Conservation (phyloP, 2,329 filamentous ascomycete species). For the Xylaria sp. region DNA sequence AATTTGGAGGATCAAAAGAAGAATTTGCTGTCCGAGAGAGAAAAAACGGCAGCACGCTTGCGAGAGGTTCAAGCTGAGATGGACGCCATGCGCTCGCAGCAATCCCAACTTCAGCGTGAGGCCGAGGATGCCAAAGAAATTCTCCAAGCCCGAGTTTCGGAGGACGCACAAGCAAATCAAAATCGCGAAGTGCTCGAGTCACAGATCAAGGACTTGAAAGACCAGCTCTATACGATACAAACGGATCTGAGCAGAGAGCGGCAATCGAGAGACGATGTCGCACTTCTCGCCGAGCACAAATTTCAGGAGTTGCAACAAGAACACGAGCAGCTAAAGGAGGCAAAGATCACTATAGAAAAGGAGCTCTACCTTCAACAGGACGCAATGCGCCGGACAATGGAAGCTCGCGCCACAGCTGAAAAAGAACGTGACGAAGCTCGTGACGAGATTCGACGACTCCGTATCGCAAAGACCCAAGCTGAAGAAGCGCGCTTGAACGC, state of each 20-base stretch:
- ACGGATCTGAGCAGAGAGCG: slow-evolving; percentile 90
- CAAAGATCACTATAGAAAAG: slow-evolving; percentile 97
- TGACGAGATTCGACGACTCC: slow-evolving; percentile 81
- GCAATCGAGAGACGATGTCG: slow-evolving; percentile 93
- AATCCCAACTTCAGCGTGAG: slow-evolving; percentile 86
- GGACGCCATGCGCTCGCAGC: slow-evolving; percentile 86
- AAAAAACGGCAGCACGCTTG: slow-evolving; percentile 78
- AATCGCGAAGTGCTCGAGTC: slow-evolving; percentile 84
- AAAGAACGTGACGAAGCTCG: slow-evolving; percentile 91
- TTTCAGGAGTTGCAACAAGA: slow-evolving; percentile 84
- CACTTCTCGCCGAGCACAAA: slow-evolving; percentile 90
- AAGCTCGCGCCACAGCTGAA: slow-evolving; percentile 82
- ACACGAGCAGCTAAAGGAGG: slow-evolving; percentile 86
- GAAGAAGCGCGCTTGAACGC: slow-evolving; percentile 88
- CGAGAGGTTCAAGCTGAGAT: slow-evolving; percentile 89
- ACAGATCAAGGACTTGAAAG: slow-evolving; percentile 88
- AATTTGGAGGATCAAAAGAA: slow-evolving; percentile 83
- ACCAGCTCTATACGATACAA: slow-evolving; percentile 84
- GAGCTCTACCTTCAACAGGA: slow-evolving; percentile 97
- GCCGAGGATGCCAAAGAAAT: slow-evolving; percentile 87
- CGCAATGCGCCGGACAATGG: slow-evolving; percentile 84
- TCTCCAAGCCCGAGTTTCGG: slow-evolving; percentile 87
- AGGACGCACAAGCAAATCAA: slow-evolving; percentile 86
- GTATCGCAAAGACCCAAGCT: slow-evolving; percentile 83
- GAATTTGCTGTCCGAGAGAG: slow-evolving; percentile 77